Percentiles rank a stretch among this genome's conserved stretches.
phyloP scores from a whole-genome alignment of 2,329 filamentous ascomycete species.

The Amesomyces nigricolor region DNA sequence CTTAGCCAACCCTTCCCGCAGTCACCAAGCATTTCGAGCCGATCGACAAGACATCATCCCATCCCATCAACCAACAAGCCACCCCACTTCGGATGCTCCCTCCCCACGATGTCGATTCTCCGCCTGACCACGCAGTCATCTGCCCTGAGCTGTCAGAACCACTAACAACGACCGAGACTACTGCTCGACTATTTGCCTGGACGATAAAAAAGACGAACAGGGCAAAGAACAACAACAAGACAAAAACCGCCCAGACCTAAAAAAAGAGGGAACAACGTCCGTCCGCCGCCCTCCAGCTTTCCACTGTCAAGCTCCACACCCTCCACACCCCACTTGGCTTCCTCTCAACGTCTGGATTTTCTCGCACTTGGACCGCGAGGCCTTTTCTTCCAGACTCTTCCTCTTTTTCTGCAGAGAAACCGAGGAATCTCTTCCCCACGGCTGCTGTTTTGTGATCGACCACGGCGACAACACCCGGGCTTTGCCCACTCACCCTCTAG shows the following conservation, averaged over 20 bases:
- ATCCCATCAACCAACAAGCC: not conserved
- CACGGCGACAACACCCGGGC: slow-evolving; percentile 21
- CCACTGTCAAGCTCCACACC: slow-evolving; percentile 13
- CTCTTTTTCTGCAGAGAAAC: slow-evolving; percentile 12
- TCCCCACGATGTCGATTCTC: slow-evolving; percentile 17
- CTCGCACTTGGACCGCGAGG: slow-evolving; percentile 12
- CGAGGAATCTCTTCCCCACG: slow-evolving; percentile 13
- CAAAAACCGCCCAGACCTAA: not conserved
- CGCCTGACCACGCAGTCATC: slow-evolving; percentile 20
- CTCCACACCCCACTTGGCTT: slow-evolving; percentile 21
- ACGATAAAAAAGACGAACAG: not conserved
- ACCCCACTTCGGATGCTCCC: not conserved
- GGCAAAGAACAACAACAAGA: not conserved
- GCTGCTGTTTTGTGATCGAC: slow-evolving; percentile 25
- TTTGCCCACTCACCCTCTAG: slow-evolving; percentile 26
- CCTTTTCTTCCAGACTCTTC: slow-evolving; percentile 12
- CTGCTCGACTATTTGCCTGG: not conserved
- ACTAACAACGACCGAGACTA: slow-evolving; percentile 14
- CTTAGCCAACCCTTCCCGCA: not conserved
- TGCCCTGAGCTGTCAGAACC: slow-evolving; percentile 8
- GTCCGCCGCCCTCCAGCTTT: slow-evolving; percentile 9
- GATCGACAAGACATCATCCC: slow-evolving; percentile 3
- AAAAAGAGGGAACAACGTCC: slow-evolving; percentile 10
- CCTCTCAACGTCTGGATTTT: slow-evolving; percentile 18
- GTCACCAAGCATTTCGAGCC: slow-evolving; percentile 1